Evolutionary conservation across 208 protist species (phyloP).

Genomic region (Balamuthia mandrillaris): DNA sequence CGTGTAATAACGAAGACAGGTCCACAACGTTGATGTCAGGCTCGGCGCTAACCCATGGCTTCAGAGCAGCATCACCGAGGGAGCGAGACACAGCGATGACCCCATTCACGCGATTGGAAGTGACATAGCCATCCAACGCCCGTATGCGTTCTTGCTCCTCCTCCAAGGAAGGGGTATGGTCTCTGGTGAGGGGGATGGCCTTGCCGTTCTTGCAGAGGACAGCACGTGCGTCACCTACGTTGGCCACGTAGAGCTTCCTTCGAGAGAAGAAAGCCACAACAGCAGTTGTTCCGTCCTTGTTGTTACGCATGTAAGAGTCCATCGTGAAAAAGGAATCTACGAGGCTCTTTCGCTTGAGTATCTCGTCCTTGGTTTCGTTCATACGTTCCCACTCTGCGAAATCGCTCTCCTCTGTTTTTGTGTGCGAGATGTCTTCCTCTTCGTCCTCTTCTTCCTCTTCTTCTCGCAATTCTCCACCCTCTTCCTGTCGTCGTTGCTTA

Average conservation of each 20-base stretch:
- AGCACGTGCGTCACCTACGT: constrained; percentile 28
- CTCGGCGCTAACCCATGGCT: constrained; percentile 22
- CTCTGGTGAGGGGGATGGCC: constrained; percentile 24
- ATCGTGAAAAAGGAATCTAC: constrained; percentile 23
- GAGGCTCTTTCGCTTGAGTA: background rate
- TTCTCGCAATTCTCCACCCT: background rate
- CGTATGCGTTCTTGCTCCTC: constrained; percentile 20
- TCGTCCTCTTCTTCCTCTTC: background rate
- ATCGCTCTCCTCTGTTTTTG: background rate
- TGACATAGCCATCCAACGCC: constrained; percentile 10
- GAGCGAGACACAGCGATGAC: constrained; percentile 34
- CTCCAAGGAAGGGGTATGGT: constrained; percentile 15
- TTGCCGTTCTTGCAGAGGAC: background rate
- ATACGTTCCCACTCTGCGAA: too few species aligned
- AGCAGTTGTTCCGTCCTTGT: constrained; percentile 17
- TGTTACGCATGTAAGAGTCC: constrained; percentile 35
- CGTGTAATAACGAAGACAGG: too few species aligned
- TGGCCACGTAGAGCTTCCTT: constrained; percentile 40
- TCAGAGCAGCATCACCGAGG: constrained; percentile 32
- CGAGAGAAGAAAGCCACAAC: constrained; percentile 1
- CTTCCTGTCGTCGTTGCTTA: background rate
- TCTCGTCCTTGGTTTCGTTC: constrained; percentile 14
- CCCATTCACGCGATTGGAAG: constrained; percentile 34
- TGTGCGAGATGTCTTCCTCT: background rate
- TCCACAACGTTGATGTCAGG: too few species aligned